Evolutionary conservation across 192 early-diverging fungal genomes (phyloP), one percentile per base, ranked within the genome.

Genomic region (Gigaspora rosea): DNA sequence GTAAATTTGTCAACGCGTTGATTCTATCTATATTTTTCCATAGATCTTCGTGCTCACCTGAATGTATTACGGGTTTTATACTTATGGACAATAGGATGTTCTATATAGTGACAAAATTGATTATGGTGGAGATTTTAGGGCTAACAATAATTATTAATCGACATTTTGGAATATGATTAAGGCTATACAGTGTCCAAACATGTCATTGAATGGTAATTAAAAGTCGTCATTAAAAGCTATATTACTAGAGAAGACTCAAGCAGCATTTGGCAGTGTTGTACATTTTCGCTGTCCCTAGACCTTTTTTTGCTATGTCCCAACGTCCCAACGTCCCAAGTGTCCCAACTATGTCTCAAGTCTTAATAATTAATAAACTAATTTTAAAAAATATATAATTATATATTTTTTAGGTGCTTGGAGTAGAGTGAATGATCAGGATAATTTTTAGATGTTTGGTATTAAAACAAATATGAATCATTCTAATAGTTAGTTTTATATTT

Each of bases 21-120:
- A 83, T 85, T 15, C 72, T 88, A 74, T 82, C 83, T 0, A 79
- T 82, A 35, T 86, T 87, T 46, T 80, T 88, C 47, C 79, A 83
- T 32, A 36, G 79, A 80, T 49, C 80, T 88, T 10, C 63, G 79
- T 47, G 78, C 76, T 18, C 82, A 88, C 66, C 59, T 88, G n/a
- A n/a, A n/a, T n/a, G n/a, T n/a, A n/a, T n/a, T n/a, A n/a, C n/a
- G n/a, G n/a, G n/a, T n/a, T n/a, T n/a, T n/a, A n/a, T n/a, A n/a
- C n/a, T n/a, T n/a, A 5, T 49, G 83, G 79, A 13, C 49, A 84
- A 1, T 74, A 36, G 0, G 76, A 83, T 27, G 79, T 82, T 8
- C 62, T 88, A 9, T 87, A 85, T 65, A 74, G 52, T 16, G 78
- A 84, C 3, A 79, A 79, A 78, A 13, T 81, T 80, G 73, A 62